These are phyloP conservation scores for Chloris gayana DNA, from an alignment of 176 grass and related monocot genomes.

Conservation along the genomic window DNA sequence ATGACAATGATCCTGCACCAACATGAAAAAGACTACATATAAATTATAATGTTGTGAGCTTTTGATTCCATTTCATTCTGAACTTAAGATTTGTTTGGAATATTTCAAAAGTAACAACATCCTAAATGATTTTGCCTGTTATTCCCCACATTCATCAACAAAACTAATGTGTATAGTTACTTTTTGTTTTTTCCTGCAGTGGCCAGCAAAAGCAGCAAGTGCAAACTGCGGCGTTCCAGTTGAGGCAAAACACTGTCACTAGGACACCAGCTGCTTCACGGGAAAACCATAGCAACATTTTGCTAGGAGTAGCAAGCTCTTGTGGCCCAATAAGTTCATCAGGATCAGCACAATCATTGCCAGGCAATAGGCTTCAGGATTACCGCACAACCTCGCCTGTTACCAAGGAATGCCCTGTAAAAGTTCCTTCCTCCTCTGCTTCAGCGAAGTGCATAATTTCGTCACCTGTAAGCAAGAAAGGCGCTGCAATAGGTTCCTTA, in stretches of 20 bases:
- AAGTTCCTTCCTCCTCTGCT: background rate
- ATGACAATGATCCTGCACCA: background rate
- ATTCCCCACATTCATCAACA: background rate
- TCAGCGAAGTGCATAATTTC: background rate
- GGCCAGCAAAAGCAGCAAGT: conserved; percentile 9
- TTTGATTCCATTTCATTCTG: background rate
- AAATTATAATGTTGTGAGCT: background rate
- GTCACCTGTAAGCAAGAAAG: background rate
- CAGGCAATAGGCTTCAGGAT: background rate
- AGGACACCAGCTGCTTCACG: background rate
- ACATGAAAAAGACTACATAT: background rate
- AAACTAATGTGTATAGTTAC: background rate
- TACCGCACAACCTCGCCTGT: background rate
- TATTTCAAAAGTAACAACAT: too few species aligned
- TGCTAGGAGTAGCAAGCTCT: conserved; percentile 22
- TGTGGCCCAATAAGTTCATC: background rate
- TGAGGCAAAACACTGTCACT: background rate
- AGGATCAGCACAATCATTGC: background rate
- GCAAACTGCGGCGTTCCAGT: background rate
- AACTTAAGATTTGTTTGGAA: background rate
- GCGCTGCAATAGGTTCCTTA: background rate
- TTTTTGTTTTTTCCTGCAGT: background rate
- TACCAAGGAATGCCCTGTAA: background rate
- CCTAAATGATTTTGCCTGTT: background rate
- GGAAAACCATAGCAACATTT: background rate